phyloP scores from a whole-genome alignment of 192 early-diverging fungal species.

The Backusella circina region DNA sequence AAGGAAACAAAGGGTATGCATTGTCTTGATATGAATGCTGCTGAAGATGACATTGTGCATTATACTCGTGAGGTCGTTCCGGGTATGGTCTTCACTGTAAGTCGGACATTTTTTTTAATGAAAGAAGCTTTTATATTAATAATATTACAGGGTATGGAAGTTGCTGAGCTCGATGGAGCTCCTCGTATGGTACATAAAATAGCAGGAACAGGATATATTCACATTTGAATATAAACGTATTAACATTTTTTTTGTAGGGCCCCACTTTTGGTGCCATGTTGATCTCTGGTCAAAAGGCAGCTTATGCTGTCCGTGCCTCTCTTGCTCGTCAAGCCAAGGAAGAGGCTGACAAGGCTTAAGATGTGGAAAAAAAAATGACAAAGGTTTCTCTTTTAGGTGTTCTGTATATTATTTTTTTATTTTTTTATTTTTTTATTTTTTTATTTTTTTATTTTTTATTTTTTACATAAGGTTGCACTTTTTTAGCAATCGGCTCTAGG shows the following conservation, averaged over 20 bases:
- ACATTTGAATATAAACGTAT: not conserved
- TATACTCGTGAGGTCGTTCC: slow-evolving; percentile 65
- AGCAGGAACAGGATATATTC: not conserved
- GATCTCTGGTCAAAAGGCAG: slow-evolving; percentile 65
- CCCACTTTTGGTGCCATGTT: slow-evolving; percentile 61
- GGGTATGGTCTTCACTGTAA: slow-evolving; percentile 58
- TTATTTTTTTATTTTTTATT: slow-evolving; percentile 4
- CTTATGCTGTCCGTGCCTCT: slow-evolving; percentile 51
- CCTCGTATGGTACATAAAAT: slow-evolving; percentile 57
- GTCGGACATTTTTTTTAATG: not conserved
- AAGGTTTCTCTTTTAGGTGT: slow-evolving; percentile 8
- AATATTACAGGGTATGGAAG: slow-evolving; percentile 59
- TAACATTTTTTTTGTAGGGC: slow-evolving; percentile 31
- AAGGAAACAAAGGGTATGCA: slow-evolving; percentile 56
- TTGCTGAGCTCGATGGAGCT: slow-evolving; percentile 64
- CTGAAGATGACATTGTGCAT: slow-evolving; percentile 63
- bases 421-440: slow-evolving; percentile 6
- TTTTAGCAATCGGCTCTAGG: slow-evolving; percentile 37
- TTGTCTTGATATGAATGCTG: slow-evolving; percentile 65
- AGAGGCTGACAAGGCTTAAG: slow-evolving; percentile 6
- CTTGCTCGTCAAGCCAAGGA: slow-evolving; percentile 34
- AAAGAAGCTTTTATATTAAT: slow-evolving; percentile 13
- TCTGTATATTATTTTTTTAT: slow-evolving; percentile 9
- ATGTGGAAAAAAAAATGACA: not conserved
- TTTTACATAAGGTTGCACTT: not conserved